These are phyloP conservation scores for Dunaliella sp. DNA, from an alignment of 139 green algal genomes.

Conservation along the genomic window DNA sequence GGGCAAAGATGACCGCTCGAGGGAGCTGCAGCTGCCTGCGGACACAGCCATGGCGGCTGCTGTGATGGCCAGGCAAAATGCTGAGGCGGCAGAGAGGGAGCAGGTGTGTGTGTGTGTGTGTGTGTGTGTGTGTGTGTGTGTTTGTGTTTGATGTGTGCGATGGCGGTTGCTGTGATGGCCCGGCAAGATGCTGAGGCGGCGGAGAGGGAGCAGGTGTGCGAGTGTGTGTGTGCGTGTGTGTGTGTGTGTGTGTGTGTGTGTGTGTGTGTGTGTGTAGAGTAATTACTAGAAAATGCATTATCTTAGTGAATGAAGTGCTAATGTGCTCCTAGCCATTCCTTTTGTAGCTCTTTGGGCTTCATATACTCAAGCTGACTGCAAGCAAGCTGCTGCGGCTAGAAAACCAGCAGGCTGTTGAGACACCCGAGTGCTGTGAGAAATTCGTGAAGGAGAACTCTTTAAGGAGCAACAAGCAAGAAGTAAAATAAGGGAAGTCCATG, in stretches of 20 bases:
- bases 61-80: constrained; percentile 35
- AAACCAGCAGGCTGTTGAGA: no score
- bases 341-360: no score
- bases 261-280: not conserved
- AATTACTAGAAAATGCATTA: no score
- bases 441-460: no score
- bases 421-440: no score
- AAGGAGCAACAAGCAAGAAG: no score
- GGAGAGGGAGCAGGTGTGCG: not conserved
- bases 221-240: not conserved
- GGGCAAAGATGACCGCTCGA: constrained; percentile 51
- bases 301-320: no score
- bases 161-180: not conserved
- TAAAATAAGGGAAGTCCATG: no score
- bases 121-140: not conserved
- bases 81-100: constrained; percentile 67
- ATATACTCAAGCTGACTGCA: no score
- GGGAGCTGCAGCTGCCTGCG: constrained; percentile 53
- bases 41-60: constrained; percentile 43
- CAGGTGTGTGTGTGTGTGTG: constrained; percentile 10
- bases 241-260: not conserved
- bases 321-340: no score
- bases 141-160: not conserved
- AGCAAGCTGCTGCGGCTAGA: no score
- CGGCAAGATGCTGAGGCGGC: no score